Percentiles rank a stretch among this genome's conserved stretches.
Conservation (phyloP, 768 basidiomycete genomes). For the Dioszegia crocea region DNA sequence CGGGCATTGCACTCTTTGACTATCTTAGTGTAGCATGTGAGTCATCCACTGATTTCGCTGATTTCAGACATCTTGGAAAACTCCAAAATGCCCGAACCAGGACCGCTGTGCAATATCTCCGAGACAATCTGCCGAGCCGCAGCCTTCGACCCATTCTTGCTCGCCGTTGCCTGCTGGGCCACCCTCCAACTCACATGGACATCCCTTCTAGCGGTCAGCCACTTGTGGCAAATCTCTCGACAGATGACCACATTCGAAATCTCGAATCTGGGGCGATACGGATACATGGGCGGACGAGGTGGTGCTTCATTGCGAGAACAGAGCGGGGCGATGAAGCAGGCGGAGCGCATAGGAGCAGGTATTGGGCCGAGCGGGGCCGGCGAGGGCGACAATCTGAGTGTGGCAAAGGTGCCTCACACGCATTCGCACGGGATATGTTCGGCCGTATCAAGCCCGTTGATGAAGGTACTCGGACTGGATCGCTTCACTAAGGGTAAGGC, state of each 20-base stretch:
- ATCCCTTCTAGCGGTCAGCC: conserved; percentile 72
- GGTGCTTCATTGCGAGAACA: conserved; percentile 48
- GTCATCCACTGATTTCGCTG: conserved; percentile 42
- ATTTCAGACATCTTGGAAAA: conserved; percentile 35
- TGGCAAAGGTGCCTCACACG: too few species aligned
- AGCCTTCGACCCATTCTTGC: conserved; percentile 72
- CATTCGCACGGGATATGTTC: too few species aligned
- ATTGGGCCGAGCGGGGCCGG: conserved; percentile 33
- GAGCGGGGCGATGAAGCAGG: conserved; percentile 43
- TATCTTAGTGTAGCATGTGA: conserved; percentile 76
- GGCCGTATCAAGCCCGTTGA: conserved; percentile 54
- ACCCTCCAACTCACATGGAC: conserved; percentile 97
- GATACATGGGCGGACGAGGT: conserved; percentile 88
- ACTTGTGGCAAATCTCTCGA: conserved; percentile 84
- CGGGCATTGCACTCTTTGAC: conserved; percentile 75
- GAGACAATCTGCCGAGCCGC: conserved; percentile 66
- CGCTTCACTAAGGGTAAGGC: conserved; percentile 88
- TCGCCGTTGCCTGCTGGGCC: conserved; percentile 76
- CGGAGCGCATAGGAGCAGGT: conserved; percentile 31
- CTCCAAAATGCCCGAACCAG: conserved; percentile 30
- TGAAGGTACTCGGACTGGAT: conserved; percentile 89
- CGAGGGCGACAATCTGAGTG: too few species aligned
- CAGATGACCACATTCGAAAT: conserved; percentile 98
- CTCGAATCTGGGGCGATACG: conserved; percentile 87
- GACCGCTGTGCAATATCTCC: conserved; percentile 62